Conservation (phyloP, 2,329 filamentous ascomycete genomes). For the Waltergamsia citrina region DNA sequence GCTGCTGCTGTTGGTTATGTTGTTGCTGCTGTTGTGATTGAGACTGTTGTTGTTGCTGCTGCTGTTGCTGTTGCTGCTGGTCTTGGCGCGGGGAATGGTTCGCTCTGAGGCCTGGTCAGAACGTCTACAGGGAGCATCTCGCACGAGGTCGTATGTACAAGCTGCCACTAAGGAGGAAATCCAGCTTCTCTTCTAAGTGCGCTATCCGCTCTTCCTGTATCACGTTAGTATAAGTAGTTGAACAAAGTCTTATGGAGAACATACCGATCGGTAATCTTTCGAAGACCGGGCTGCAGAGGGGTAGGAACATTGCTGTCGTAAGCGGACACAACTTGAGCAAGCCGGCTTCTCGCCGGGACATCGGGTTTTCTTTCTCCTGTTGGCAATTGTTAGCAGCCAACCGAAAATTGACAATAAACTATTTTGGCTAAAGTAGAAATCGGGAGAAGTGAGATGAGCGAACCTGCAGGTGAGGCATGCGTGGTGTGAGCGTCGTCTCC, state of each 20-base stretch:
- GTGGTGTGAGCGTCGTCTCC: slow-evolving; percentile 28
- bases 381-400: not conserved
- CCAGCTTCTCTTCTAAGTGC: slow-evolving; percentile 40
- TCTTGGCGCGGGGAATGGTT: slow-evolving; percentile 8
- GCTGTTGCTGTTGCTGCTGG: not conserved
- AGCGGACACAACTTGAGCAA: slow-evolving; percentile 38
- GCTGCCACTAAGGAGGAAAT: slow-evolving; percentile 35
- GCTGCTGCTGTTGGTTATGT: not conserved
- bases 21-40: not conserved
- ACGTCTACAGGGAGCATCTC: slow-evolving; percentile 6
- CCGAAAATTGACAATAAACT: too few species aligned
- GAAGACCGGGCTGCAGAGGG: slow-evolving; percentile 24
- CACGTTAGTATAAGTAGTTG: not conserved
- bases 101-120: slow-evolving; percentile 21
- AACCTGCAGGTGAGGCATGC: slow-evolving; percentile 39
- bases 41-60: slow-evolving; percentile 1
- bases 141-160: slow-evolving; percentile 12
- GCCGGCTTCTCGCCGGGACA: slow-evolving; percentile 41
- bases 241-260: slow-evolving; percentile 10
- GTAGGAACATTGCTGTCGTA: slow-evolving; percentile 37
- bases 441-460: not conserved
- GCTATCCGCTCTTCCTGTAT: slow-evolving; percentile 42
- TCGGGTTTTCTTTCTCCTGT: slow-evolving; percentile 32
- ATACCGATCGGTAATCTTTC: slow-evolving; percentile 33
- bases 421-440: too few species aligned